phyloP scores from a whole-genome alignment of 2,329 filamentous ascomycete genomes.

The Penicillium concentricum region DNA sequence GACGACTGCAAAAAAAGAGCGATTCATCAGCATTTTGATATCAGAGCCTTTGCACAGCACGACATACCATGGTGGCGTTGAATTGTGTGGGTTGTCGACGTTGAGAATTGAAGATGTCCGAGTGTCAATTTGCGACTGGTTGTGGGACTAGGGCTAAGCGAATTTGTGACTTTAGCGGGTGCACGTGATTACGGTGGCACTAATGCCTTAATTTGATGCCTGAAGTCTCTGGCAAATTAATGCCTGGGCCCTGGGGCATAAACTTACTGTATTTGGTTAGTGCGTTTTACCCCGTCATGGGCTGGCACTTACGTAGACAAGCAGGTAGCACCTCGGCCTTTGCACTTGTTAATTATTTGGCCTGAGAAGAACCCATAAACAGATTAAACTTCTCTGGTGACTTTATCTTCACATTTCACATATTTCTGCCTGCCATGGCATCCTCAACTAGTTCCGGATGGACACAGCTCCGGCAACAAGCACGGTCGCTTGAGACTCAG shows the following conservation, averaged over 20 bases:
- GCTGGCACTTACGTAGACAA: constrained; percentile 11
- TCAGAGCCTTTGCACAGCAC: constrained; percentile 12
- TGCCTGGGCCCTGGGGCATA: background rate
- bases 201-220: background rate
- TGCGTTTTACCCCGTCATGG: constrained; percentile 3
- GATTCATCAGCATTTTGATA: constrained; percentile 23
- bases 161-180: constrained; percentile 37
- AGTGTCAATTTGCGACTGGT: constrained; percentile 41
- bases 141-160: constrained; percentile 49
- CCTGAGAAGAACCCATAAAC: background rate
- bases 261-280: constrained; percentile 3
- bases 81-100: constrained; percentile 46
- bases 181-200: constrained; percentile 21
- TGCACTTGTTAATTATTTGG: background rate
- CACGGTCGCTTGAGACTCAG: constrained; percentile 83
- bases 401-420: background rate
- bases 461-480: constrained; percentile 92
- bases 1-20: constrained; percentile 51
- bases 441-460: constrained; percentile 67
- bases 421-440: constrained; percentile 46
- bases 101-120: constrained; percentile 44
- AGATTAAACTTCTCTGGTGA: background rate
- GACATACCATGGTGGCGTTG: constrained; percentile 47
- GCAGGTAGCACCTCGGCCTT: constrained; percentile 4
- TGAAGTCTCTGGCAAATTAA: background rate